Conservation (phyloP, 768 basidiomycete genomes). For the Boletales sp. region DNA sequence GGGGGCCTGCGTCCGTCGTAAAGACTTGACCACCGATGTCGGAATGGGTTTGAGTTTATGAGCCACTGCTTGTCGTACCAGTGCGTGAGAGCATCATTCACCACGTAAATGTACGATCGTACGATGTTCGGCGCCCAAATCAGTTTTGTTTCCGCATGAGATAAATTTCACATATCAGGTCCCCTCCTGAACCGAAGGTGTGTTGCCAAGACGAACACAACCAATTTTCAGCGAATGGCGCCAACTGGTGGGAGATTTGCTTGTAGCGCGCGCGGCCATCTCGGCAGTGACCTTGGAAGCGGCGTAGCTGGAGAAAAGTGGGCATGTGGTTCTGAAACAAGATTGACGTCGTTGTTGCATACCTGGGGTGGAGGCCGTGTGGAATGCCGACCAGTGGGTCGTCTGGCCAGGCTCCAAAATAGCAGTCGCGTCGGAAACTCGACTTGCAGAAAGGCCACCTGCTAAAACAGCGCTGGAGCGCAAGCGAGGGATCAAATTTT, state of each 20-base stretch:
- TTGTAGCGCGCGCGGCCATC: conserved; percentile 38
- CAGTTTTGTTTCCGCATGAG: conserved; percentile 53
- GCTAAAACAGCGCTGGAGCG: conserved; percentile 44
- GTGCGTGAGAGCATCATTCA: conserved; percentile 72
- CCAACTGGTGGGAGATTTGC: conserved; percentile 33
- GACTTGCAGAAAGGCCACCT: conserved; percentile 54
- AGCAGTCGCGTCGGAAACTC: conserved; percentile 54
- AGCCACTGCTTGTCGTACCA: conserved; percentile 71
- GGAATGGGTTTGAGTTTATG: conserved; percentile 43
- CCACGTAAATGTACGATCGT: conserved; percentile 69
- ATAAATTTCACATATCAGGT: conserved; percentile 63
- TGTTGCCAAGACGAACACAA: conserved; percentile 75
- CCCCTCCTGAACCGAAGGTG: conserved; percentile 72
- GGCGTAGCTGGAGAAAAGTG: conserved; percentile 81
- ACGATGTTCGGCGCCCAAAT: conserved; percentile 58
- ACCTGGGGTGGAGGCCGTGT: conserved; percentile 71
- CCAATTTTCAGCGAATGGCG: conserved; percentile 54
- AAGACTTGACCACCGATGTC: conserved; percentile 77
- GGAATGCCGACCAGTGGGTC: conserved; percentile 44
- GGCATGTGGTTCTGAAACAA: conserved; percentile 49
- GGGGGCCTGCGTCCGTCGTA: conserved; percentile 59
- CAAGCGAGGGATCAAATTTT: conserved; percentile 68
- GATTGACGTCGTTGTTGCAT: conserved; percentile 56
- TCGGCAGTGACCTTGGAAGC: conserved; percentile 62
- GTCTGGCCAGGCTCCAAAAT: conserved; percentile 58